Percentiles rank a stretch among this genome's conserved stretches.
phyloP scores from a whole-genome alignment of 108 stramenopile genomes.

The Skeletonema potamos region DNA sequence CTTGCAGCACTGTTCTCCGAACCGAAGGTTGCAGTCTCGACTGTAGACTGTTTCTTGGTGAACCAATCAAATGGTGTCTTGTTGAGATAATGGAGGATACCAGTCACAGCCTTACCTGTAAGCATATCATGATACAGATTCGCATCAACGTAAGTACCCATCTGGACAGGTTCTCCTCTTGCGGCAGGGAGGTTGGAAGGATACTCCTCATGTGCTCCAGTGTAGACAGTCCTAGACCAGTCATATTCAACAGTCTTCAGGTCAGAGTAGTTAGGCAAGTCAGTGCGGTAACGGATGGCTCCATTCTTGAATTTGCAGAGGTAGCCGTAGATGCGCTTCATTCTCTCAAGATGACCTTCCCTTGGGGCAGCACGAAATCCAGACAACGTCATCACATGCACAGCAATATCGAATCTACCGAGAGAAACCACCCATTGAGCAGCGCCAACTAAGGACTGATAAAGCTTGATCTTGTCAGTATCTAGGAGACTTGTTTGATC shows the following conservation, averaged over 20 bases:
- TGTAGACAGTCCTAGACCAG: not conserved
- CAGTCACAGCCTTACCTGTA: conserved; percentile 3
- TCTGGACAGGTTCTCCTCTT: conserved; percentile 12
- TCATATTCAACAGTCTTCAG: not conserved
- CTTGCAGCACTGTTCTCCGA: conserved; percentile 2
- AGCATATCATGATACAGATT: conserved; percentile 20
- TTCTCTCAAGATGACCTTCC: conserved; percentile 33
- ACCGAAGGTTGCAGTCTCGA: conserved; percentile 37
- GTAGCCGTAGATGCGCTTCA: conserved; percentile 39
- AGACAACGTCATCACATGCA: conserved; percentile 26
- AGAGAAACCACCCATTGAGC: not conserved
- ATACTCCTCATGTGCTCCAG: not conserved
- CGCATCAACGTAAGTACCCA: conserved; percentile 33
- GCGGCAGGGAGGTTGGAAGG: not conserved
- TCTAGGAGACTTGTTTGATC: not conserved
- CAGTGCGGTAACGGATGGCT: conserved; percentile 12
- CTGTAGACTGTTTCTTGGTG: conserved; percentile 13
- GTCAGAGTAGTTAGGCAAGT: conserved; percentile 4
- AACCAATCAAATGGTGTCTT: conserved; percentile 8
- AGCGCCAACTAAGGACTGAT: conserved; percentile 7
- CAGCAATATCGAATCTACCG: conserved; percentile 44
- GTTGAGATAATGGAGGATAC: conserved; percentile 6
- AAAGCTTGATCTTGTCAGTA: not conserved
- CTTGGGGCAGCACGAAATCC: conserved; percentile 26
- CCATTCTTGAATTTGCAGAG: conserved; percentile 6